Base-by-base conservation (phyloP, 2,329 filamentous ascomycete genomes). In the Achaetomium macrosporum region DNA sequence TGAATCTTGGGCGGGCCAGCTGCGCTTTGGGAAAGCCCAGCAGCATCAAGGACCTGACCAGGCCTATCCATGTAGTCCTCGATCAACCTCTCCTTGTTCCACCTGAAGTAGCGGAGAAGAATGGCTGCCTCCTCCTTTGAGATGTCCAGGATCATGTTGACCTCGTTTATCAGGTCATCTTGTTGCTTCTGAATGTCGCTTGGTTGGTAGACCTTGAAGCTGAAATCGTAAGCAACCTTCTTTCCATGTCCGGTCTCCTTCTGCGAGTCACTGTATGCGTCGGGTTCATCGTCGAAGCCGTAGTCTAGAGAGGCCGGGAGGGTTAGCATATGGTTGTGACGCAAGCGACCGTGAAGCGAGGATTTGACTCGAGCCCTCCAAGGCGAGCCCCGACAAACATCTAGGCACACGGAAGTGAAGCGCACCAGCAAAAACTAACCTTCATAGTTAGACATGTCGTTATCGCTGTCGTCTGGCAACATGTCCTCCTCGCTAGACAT, bases 51-150 rank as follows among this genome's bases (percentile, higher is more conserved):
- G 2, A 93, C 82, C 64, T 86, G 82, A 54, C 87, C 83, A 3
- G 87, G 84, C 47, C 82, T 81, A 59, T 99, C 92, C 91, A 99
- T 96, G 70, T 97, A 97, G 59, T 90, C 85, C 65, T 99, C 93
- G 53, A 97, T 91, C 61, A 99, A 70, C 37, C 88, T 84, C 68
- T 99, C 93, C 69, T 96, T 93, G 70, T 97, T 97, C 93, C 93
- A 99, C 65, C 90, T 82, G 62, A 88, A 89, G 70, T 93, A 82
- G 43, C 93, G 86, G 55, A 99, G 76, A 39, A 99, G 76, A 49
- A 99, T 96, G 20, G 91, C 92, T 0, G 88, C 85, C 58, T 93
- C 88, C 70, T 97, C 93, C 63, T 89, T 87, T 15, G 88, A 84
- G 66, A 96, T 84, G 55, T 91, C 88, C 35, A 99, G 78, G 58